phyloP scores from a whole-genome alignment of 192 early-diverging fungal genomes.

The Thoreauomyces humboldtii region DNA sequence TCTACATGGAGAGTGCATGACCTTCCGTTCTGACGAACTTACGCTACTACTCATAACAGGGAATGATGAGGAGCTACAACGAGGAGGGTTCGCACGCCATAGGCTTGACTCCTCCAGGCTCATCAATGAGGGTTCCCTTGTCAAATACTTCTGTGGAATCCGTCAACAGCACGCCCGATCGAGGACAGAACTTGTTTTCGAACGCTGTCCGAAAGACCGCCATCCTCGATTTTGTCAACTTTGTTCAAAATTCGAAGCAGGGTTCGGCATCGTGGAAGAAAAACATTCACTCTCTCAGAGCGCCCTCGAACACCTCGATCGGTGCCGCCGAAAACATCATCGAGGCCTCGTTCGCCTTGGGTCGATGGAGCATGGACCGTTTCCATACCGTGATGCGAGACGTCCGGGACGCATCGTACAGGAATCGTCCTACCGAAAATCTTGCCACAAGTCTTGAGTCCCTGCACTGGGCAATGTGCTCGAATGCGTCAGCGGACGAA shows the following conservation, averaged over 20 bases:
- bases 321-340: slow-evolving; percentile 6
- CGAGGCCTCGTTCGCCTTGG: slow-evolving; percentile 32
- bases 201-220: not conserved
- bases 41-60: not conserved
- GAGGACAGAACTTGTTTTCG: not conserved
- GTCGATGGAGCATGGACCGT: slow-evolving; percentile 34
- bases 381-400: slow-evolving; percentile 25
- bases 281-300: not conserved
- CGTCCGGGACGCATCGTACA: slow-evolving; percentile 19
- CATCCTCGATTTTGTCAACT: slow-evolving; percentile 14
- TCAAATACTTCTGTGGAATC: not conserved
- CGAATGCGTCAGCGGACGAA: slow-evolving; percentile 23
- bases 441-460: slow-evolving; percentile 25
- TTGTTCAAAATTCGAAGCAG: not conserved
- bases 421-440: slow-evolving; percentile 5
- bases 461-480: slow-evolving; percentile 22
- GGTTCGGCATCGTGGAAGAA: not conserved
- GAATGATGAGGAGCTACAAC: not conserved
- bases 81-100: not conserved
- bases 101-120: not conserved
- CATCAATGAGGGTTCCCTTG: not conserved
- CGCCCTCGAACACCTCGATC: not conserved
- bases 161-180: not conserved
- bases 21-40: not conserved
- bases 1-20: not conserved